These are phyloP conservation scores for Acmispon strigosus DNA, from an alignment of 306 rosid genomes.

Conservation along the genomic window DNA sequence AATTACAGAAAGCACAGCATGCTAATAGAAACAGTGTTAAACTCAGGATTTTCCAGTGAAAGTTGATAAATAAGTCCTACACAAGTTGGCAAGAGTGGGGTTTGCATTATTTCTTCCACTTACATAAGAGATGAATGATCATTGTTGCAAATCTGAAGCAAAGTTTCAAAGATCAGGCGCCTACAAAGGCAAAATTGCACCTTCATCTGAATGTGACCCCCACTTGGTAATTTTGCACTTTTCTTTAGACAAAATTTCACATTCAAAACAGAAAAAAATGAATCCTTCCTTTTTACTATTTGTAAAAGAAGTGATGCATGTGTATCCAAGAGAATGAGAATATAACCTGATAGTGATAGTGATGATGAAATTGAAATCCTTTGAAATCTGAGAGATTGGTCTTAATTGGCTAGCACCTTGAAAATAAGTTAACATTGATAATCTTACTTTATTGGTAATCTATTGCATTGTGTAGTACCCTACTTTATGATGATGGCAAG, in stretches of 20 bases:
- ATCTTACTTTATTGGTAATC: slow-evolving; percentile 17
- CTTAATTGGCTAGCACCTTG: background rate
- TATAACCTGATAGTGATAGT: background rate
- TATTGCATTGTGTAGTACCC: slow-evolving; percentile 13
- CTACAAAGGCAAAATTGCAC: slow-evolving; percentile 25
- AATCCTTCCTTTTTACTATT: slow-evolving; percentile 7
- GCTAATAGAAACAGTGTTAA: background rate
- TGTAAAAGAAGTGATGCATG: background rate
- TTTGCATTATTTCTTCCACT: slow-evolving; percentile 24
- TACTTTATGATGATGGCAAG: slow-evolving; percentile 37
- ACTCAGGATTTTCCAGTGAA: background rate
- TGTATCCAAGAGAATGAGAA: background rate
- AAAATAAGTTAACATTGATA: background rate
- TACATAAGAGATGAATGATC: slow-evolving; percentile 18
- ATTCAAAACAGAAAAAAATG: background rate
- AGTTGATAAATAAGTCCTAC: too few relatives aligned
- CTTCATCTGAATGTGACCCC: slow-evolving; percentile 5
- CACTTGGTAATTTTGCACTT: background rate
- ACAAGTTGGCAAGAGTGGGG: too few relatives aligned
- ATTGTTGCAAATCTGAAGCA: slow-evolving; percentile 16
- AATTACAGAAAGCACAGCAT: background rate
- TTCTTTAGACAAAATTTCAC: slow-evolving; percentile 12
- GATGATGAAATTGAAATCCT: slow-evolving; percentile 5
- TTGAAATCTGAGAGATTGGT: background rate
- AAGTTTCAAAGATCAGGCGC: slow-evolving; percentile 21